Base-by-base conservation (phyloP, 176 grass and related monocot genomes). In the Juncus inflexus region DNA sequence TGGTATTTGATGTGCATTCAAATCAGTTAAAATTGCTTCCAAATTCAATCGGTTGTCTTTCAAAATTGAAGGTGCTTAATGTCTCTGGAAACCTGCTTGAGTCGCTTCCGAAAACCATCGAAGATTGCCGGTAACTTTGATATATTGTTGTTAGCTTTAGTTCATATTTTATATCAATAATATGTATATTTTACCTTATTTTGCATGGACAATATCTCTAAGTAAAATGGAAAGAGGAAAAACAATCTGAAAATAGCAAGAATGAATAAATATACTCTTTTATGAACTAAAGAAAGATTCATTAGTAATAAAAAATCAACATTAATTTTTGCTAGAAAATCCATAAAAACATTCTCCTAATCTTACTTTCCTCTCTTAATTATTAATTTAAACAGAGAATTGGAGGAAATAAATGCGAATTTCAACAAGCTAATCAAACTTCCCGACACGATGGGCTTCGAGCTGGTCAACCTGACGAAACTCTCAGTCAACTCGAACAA, bases 31-130 rank as follows among this genome's bases (percentile, higher is more conserved):
- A 77, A 65, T 65, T 83, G 13, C 78, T 99, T 37, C 95, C 95
- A 3, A 99, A 99, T 72, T 99, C 95, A 81, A 86, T 99, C 15
- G 89, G 95, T 16, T 99, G 95, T 76, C 95, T 99, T 72, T 90
- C 86, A 50, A 99, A 94, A 84, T 79, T 99, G 69, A 86, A 84
- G 66, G 80, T 89, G 43, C 78, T 99, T 72, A 90, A 99, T 62
- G 83, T 94, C 72, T 92, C 95, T 62, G 88, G 95, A 80, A 99
- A 99, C 78, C 83, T 99, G 10, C 76, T 99, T 3, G 64, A 80
- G 37, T 78, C 78, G 8, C 76, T 99, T 4, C 95, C 95, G 0
- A 52, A 78, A 74, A 99, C 89, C 62, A 84, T 99, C 7, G 95
- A 94, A 72, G 83, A 99, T 54, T 99, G 95, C 89, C 80, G 80